These are phyloP conservation scores for Cyclostephanos tholiformis DNA, from an alignment of 108 stramenopile genomes.

Conservation along the genomic window DNA sequence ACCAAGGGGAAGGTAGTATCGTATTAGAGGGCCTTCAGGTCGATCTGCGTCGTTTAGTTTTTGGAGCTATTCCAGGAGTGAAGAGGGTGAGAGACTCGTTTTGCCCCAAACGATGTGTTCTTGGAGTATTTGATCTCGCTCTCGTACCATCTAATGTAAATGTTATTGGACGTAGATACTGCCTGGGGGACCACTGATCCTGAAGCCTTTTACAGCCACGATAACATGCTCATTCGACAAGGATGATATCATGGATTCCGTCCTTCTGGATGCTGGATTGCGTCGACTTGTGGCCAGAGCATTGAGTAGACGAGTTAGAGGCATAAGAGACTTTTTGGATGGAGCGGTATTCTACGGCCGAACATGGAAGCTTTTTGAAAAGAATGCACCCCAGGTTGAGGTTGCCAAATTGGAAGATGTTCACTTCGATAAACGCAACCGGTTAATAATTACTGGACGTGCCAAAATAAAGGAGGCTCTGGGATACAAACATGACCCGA, in stretches of 20 bases:
- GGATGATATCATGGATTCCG: slow-evolving; percentile 82
- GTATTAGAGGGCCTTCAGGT: slow-evolving; percentile 73
- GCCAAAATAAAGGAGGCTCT: slow-evolving; percentile 64
- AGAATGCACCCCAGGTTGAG: slow-evolving; percentile 75
- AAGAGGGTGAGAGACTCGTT: slow-evolving; percentile 43
- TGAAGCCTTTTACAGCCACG: slow-evolving; percentile 84
- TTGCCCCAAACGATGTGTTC: neutral
- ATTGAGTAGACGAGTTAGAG: slow-evolving; percentile 68
- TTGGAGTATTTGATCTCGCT: neutral
- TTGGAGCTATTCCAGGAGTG: slow-evolving; percentile 73
- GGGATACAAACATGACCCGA: slow-evolving; percentile 32
- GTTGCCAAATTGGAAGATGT: slow-evolving; percentile 75
- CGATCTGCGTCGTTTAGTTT: slow-evolving; percentile 75
- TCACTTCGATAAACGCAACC: slow-evolving; percentile 75
- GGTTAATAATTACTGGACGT: slow-evolving; percentile 81
- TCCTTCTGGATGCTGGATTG: slow-evolving; percentile 72
- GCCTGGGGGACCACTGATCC: slow-evolving; percentile 83
- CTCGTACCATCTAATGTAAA: neutral
- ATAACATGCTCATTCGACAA: slow-evolving; percentile 75
- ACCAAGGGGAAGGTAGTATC: slow-evolving; percentile 70
- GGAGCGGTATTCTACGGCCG: slow-evolving; percentile 87
- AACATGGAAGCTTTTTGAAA: slow-evolving; percentile 68
- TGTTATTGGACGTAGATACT: slow-evolving; percentile 49
- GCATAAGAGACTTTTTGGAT: slow-evolving; percentile 79
- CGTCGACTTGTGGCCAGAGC: slow-evolving; percentile 78